Conservation (phyloP, 2,329 filamentous ascomycete genomes). For the Coniochaeta hoffmannii region DNA sequence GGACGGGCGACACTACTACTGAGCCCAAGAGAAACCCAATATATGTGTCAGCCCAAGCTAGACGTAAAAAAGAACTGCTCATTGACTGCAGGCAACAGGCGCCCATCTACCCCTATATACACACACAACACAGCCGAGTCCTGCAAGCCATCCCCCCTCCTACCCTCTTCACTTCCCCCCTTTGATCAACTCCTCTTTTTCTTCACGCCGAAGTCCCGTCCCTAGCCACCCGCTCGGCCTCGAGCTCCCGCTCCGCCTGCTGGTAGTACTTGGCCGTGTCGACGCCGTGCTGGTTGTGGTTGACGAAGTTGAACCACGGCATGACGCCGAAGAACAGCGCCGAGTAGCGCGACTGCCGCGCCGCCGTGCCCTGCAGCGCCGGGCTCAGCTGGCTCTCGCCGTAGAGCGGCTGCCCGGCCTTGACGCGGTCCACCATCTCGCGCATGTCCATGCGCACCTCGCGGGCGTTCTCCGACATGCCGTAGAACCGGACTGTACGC, state of each 20-base stretch:
- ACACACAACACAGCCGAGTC: neutral
- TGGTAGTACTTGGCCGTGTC: slow-evolving; percentile 98
- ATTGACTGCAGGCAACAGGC: slow-evolving; percentile 9
- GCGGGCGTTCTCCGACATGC: slow-evolving; percentile 83
- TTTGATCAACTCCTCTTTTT: neutral
- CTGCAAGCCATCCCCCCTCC: slow-evolving; percentile 5
- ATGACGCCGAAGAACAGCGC: slow-evolving; percentile 76
- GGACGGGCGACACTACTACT: too few species aligned
- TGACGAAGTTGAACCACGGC: slow-evolving; percentile 98
- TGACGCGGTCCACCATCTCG: slow-evolving; percentile 96
- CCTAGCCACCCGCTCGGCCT: slow-evolving; percentile 52
- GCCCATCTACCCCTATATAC: slow-evolving; percentile 10
- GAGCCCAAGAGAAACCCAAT: too few species aligned
- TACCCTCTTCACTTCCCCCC: neutral
- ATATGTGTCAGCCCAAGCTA: too few species aligned
- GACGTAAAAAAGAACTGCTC: slow-evolving; percentile 6
- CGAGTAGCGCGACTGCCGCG: slow-evolving; percentile 87
- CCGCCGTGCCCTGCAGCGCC: slow-evolving; percentile 89
- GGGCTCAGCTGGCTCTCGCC: slow-evolving; percentile 70
- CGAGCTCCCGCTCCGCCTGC: slow-evolving; percentile 88
- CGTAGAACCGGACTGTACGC: slow-evolving; percentile 81
- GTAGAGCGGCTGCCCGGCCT: slow-evolving; percentile 84
- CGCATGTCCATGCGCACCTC: slow-evolving; percentile 95
- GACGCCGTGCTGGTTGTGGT: slow-evolving; percentile 91
- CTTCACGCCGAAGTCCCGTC: slow-evolving; percentile 10